Conservation (phyloP, 345 rosid species). For the Jatropha curcas region DNA sequence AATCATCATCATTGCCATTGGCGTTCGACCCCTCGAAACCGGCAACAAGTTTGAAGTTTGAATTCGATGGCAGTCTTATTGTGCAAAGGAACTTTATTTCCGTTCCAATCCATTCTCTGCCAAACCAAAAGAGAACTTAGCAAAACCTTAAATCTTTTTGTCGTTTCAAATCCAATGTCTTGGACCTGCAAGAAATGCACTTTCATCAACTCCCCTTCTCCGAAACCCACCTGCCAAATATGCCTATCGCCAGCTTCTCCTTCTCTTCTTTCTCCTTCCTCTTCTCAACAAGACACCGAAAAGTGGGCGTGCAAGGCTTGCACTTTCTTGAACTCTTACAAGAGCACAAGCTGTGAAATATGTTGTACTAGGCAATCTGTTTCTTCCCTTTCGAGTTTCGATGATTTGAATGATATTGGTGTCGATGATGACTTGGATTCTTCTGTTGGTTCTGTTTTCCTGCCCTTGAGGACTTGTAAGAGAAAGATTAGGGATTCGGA, state of each 20-base stretch:
- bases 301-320: conserved; percentile 92
- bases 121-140: not conserved
- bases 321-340: conserved; percentile 79
- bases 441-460: conserved; percentile 82
- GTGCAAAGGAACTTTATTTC: not conserved
- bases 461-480: conserved; percentile 69
- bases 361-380: conserved; percentile 59
- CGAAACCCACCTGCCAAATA: conserved; percentile 58
- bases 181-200: conserved; percentile 92
- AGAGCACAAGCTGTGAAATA: conserved; percentile 60
- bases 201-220: conserved; percentile 78
- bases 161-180: conserved; percentile 26
- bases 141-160: conserved; percentile 11
- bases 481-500: conserved; percentile 54
- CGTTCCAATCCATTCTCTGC: not conserved
- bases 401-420: conserved; percentile 48
- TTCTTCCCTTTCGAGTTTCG: conserved; percentile 46
- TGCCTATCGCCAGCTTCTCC: conserved; percentile 45
- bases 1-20: not conserved
- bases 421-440: conserved; percentile 42
- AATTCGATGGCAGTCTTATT: conserved; percentile 9
- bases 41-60: conserved; percentile 8
- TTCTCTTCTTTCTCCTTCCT: conserved; percentile 27
- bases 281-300: conserved; percentile 31
- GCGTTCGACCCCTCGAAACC: not conserved